phyloP scores from a whole-genome alignment of 2,329 filamentous ascomycete genomes.

The Hysterium pulicare region DNA sequence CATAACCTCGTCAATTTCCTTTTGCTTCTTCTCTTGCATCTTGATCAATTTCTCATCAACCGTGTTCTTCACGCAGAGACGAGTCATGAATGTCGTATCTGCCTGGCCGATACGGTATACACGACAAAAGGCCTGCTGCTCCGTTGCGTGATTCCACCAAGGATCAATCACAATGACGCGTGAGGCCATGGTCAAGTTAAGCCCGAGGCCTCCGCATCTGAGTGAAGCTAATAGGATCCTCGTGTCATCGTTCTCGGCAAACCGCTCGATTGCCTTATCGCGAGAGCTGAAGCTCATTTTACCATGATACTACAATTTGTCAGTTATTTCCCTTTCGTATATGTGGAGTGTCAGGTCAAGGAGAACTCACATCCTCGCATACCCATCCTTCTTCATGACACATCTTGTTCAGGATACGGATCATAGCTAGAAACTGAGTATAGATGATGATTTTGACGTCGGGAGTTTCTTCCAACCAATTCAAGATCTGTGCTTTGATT shows the following conservation, averaged over 20 bases:
- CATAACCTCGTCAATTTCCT: constrained; percentile 42
- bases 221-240: constrained; percentile 55
- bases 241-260: constrained; percentile 36
- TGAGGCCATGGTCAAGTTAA: constrained; percentile 58
- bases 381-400: constrained; percentile 51
- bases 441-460: constrained; percentile 59
- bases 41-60: constrained; percentile 57
- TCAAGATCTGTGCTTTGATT: constrained; percentile 44
- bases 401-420: constrained; percentile 49
- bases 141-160: constrained; percentile 59
- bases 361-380: constrained; percentile 40
- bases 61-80: constrained; percentile 54
- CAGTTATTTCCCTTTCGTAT: too few relatives aligned
- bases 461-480: constrained; percentile 44
- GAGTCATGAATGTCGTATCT: constrained; percentile 57
- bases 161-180: constrained; percentile 48
- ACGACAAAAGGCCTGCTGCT: constrained; percentile 63
- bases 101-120: constrained; percentile 64
- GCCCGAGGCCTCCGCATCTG: constrained; percentile 54
- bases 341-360: too few relatives aligned
- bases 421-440: constrained; percentile 56
- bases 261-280: constrained; percentile 45
- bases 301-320: constrained; percentile 45
- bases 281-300: constrained; percentile 45
- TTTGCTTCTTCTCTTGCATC: constrained; percentile 56